Percentiles rank a stretch among this genome's conserved stretches.
These are phyloP conservation scores for Reticulascus tulasneorum DNA, from an alignment of 2,329 filamentous ascomycete species.

Conservation along the genomic window DNA sequence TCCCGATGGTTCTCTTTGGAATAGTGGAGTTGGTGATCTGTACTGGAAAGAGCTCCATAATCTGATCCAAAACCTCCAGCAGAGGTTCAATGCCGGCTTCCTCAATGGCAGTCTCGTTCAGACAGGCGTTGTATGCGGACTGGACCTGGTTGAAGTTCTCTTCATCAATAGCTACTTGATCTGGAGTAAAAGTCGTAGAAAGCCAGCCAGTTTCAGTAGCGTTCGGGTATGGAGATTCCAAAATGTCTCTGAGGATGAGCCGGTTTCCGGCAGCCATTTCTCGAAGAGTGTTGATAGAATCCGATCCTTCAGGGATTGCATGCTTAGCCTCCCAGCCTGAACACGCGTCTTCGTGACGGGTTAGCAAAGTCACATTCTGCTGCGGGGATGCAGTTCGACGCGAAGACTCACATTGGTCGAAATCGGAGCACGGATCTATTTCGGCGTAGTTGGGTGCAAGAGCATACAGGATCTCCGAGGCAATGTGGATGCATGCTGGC, in stretches of 20 bases:
- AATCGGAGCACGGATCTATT: slow-evolving; percentile 64
- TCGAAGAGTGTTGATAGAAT: too few species aligned
- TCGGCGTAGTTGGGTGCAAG: slow-evolving; percentile 45
- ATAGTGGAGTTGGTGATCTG: slow-evolving; percentile 20
- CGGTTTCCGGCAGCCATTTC: too few species aligned
- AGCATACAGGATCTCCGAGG: slow-evolving; percentile 21
- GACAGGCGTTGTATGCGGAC: slow-evolving; percentile 60
- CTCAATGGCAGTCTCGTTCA: slow-evolving; percentile 55
- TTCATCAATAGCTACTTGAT: slow-evolving; percentile 42
- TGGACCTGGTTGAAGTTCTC: slow-evolving; percentile 64
- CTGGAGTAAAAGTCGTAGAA: slow-evolving; percentile 23
- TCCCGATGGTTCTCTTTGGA: slow-evolving; percentile 18
- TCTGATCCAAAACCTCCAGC: slow-evolving; percentile 46
- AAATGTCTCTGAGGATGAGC: slow-evolving; percentile 56
- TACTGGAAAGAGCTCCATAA: slow-evolving; percentile 6
- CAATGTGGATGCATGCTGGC: slow-evolving; percentile 23
- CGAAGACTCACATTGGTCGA: slow-evolving; percentile 53
- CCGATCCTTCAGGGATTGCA: too few species aligned
- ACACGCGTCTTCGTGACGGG: too few species aligned
- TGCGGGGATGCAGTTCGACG: too few species aligned
- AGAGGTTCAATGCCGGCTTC: slow-evolving; percentile 53
- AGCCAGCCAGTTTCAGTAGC: slow-evolving; percentile 27
- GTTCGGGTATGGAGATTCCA: slow-evolving; percentile 53
- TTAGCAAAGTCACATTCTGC: too few species aligned
- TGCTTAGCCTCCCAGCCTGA: too few species aligned